Evolutionary conservation across 805 yeast species (phyloP).

Genomic region (Wickerhamiella spandovensis): DNA sequence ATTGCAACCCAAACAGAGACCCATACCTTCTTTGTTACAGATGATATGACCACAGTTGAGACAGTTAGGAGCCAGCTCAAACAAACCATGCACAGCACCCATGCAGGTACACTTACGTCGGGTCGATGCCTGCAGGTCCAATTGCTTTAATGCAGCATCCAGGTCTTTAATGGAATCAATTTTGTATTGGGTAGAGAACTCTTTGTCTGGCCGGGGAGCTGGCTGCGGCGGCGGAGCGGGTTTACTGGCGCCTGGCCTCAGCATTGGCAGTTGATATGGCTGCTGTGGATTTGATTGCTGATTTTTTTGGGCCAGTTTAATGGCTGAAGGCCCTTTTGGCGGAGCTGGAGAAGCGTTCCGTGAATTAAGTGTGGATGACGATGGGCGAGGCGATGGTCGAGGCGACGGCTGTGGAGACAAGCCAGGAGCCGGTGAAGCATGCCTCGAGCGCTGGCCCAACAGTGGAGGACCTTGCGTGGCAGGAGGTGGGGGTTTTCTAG

Average conservation of each 20-base stretch:
- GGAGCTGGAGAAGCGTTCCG: background rate
- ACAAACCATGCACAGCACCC: conserved; percentile 78
- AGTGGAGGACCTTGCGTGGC: background rate
- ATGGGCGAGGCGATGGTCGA: background rate
- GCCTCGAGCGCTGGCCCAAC: background rate
- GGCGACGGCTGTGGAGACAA: background rate
- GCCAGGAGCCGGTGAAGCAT: background rate
- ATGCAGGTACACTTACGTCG: conserved; percentile 59
- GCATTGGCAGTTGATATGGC: background rate
- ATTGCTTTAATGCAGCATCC: conserved; percentile 44
- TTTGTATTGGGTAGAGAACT: conserved; percentile 24
- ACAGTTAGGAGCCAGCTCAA: conserved; percentile 87
- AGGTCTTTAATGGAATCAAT: conserved; percentile 49
- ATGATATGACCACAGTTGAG: conserved; percentile 88
- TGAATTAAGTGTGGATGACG: background rate
- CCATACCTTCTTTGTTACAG: conserved; percentile 79
- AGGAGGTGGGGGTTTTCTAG: background rate
- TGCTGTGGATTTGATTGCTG: background rate
- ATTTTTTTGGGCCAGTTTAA: background rate
- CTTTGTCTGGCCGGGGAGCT: background rate
- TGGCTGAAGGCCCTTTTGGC: background rate
- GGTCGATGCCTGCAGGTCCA: conserved; percentile 29
- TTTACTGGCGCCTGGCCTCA: background rate
- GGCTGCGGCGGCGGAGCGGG: background rate
- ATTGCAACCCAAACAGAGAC: conserved; percentile 80